Evolutionary conservation across 1,284 basidiomycete genomes (phyloP).

Genomic region (Athelia psychrophila): DNA sequence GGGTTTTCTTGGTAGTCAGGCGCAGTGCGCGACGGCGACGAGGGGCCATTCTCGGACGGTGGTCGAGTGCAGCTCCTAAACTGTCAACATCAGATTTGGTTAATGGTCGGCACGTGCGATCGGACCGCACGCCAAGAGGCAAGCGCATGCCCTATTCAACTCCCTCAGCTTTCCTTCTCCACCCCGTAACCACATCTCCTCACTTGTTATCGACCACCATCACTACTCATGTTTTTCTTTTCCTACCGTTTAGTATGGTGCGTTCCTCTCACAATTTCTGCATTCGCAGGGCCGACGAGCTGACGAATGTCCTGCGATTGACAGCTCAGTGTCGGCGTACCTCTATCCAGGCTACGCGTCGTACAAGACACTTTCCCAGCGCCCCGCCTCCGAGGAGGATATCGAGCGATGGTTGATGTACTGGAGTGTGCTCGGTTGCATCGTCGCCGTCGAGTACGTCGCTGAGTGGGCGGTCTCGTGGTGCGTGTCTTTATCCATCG

Average conservation of each 20-base stretch:
- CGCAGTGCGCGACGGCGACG: neutral
- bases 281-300: neutral
- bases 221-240: slow-evolving; percentile 20
- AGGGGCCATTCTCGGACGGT: neutral
- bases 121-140: neutral
- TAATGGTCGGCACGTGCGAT: neutral
- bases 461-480: slow-evolving; percentile 85
- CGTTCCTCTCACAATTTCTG: neutral
- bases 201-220: neutral
- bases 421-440: slow-evolving; percentile 81
- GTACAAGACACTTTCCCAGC: slow-evolving; percentile 79
- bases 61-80: neutral
- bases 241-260: slow-evolving; percentile 23
- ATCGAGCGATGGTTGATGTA: slow-evolving; percentile 90
- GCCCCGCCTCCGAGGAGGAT: slow-evolving; percentile 75
- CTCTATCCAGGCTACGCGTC: slow-evolving; percentile 85
- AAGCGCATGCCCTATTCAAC: neutral
- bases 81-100: no score
- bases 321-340: slow-evolving; percentile 66
- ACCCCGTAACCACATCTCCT: neutral
- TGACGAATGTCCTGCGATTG: slow-evolving; percentile 3
- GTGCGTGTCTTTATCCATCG: slow-evolving; percentile 35
- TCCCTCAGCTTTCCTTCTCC: neutral
- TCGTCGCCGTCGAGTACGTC: slow-evolving; percentile 71
- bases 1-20: neutral